Percentiles rank a stretch among this genome's conserved stretches.
These are phyloP conservation scores for Geranomyces variabilis DNA, from an alignment of 192 early-diverging fungal genomes.

Conservation along the genomic window DNA sequence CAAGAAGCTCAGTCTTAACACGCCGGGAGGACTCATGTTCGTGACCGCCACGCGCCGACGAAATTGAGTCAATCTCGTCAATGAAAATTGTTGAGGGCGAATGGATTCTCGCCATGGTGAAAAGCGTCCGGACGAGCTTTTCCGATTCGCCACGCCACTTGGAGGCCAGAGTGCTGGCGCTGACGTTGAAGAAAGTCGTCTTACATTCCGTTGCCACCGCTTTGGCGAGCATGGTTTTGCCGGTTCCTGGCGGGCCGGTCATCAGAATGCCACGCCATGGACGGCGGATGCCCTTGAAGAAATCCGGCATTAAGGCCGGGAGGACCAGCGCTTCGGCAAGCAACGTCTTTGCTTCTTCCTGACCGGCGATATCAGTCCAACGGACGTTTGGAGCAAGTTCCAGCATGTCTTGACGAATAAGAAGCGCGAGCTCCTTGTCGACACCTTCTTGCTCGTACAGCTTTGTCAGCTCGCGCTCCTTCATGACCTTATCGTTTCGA, in stretches of 20 bases:
- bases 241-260: slow-evolving; percentile 84
- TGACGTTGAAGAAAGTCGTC: slow-evolving; percentile 64
- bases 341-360: slow-evolving; percentile 56
- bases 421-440: slow-evolving; percentile 62
- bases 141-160: slow-evolving; percentile 65
- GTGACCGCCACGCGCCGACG: slow-evolving; percentile 47
- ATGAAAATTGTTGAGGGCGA: slow-evolving; percentile 65
- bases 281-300: slow-evolving; percentile 54
- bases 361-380: slow-evolving; percentile 60
- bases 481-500: neutral
- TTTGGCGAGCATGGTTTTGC: slow-evolving; percentile 87
- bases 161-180: slow-evolving; percentile 52
- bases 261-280: slow-evolving; percentile 65
- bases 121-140: slow-evolving; percentile 60
- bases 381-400: slow-evolving; percentile 51
- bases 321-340: slow-evolving; percentile 63
- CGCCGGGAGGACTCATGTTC: slow-evolving; percentile 54
- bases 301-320: slow-evolving; percentile 66
- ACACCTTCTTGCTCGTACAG: slow-evolving; percentile 36
- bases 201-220: slow-evolving; percentile 72
- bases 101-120: slow-evolving; percentile 61
- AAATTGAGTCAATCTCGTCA: slow-evolving; percentile 60
- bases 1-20: slow-evolving; percentile 60
- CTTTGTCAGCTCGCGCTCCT: neutral
- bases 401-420: slow-evolving; percentile 60